Percentiles rank a stretch among this genome's conserved stretches.
phyloP scores from a whole-genome alignment of 179 eudicot species.

The Vitellaria paradoxa region DNA sequence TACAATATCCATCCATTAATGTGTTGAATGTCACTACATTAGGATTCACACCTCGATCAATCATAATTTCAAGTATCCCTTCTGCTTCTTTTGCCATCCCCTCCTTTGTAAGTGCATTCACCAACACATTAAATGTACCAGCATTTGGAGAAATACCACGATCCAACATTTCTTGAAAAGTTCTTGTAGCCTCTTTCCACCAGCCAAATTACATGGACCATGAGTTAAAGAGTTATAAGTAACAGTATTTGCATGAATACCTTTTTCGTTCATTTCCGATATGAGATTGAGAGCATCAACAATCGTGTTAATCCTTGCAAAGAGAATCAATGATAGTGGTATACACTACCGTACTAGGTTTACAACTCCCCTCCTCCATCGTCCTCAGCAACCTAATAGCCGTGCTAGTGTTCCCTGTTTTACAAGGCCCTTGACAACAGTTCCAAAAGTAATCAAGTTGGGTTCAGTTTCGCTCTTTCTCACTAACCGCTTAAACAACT shows the following conservation, averaged over 20 bases:
- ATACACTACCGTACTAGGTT: too few relatives aligned
- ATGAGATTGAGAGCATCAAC: not conserved
- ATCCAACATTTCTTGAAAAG: not conserved
- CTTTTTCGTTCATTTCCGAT: not conserved
- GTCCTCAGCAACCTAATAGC: not conserved
- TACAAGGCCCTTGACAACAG: slow-evolving; percentile 12
- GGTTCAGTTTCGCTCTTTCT: too few relatives aligned
- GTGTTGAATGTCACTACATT: not conserved
- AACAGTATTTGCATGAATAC: too few relatives aligned
- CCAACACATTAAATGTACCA: not conserved
- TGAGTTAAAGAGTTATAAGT: slow-evolving; percentile 13
- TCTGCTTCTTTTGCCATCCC: not conserved
- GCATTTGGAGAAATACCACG: not conserved
- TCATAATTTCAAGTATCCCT: not conserved
- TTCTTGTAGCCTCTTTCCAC: slow-evolving; percentile 2
- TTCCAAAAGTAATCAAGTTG: not conserved
- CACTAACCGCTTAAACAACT: too few relatives aligned
- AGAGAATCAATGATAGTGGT: slow-evolving; percentile 5
- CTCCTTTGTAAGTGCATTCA: not conserved
- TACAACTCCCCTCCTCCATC: slow-evolving; percentile 3
- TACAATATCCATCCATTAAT: not conserved
- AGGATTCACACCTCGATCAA: not conserved
- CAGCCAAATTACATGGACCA: slow-evolving; percentile 13
- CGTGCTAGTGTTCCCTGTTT: not conserved
- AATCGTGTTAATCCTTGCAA: not conserved